Base-by-base conservation (phyloP, 306 rosid species). In the Ceratonia siliqua region DNA sequence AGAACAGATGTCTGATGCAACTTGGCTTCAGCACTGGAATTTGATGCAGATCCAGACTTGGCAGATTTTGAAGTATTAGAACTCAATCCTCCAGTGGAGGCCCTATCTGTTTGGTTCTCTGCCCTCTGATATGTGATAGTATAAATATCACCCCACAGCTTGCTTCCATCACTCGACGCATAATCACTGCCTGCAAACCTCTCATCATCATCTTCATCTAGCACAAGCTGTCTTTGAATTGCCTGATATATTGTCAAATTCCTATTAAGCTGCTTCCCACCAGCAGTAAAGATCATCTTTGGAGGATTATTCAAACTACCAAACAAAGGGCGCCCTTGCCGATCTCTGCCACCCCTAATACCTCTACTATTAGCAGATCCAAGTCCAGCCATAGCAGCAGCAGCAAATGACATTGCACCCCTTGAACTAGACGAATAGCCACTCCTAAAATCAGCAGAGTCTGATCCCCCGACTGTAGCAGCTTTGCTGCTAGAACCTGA, bases 321-420 rank as follows among this genome's bases (percentile, higher is more conserved):
- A 85, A 86, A 85, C 46, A 89, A 61, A 50, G 91, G 92, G 3
- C 89, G 92, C 43, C 99, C 99, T 1, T 89, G 92, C 28, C 92
- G 79, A 84, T 95, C 99, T 81, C 98, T 83, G 38, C 96, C 91
- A 39, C 99, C 98, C 83, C 96, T 85, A 38, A 89, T 59, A 56
- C 93, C 99, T 81, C 98, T 88, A 70, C 84, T 83, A 86, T 85
- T 92, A 39, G 87, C 92, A 55, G 96, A 85, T 73, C 96, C 96
- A 79, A 95, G 96, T 43, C 99, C 99, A 62, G 99, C 96, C 98
- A 90, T 95, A 55, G 99, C 97, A 50, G 99, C 99, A 73, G 98
- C 98, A 81, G 98, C 98, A 81, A 95, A 95, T 65, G 99, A 90
- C 99, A 95, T 92, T 56, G 91, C 96, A 68, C 97, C 96, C 75